Evolutionary conservation across 2,329 filamentous ascomycete species (phyloP), one percentile per base, ranked within the genome.

Genomic region (Truncatella angustata): DNA sequence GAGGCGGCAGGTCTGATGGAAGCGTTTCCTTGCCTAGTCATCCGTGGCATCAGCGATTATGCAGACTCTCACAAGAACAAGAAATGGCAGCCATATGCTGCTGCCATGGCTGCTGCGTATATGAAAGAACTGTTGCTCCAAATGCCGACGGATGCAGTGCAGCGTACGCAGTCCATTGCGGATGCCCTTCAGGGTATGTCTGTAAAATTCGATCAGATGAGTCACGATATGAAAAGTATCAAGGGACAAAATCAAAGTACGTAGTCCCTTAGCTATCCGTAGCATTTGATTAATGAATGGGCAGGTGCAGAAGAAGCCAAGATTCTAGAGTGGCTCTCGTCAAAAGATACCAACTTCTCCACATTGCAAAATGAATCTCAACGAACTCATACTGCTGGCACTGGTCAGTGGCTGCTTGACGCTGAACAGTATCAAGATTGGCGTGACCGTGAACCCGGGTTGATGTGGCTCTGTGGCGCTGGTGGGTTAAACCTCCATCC

Each of bases 31-130:
- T 64, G 59, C 36, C 26, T 66, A 1, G 57, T 61, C 1, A 60
- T 66, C 11, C 54, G 60, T n/a, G 62, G 63, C 6, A 61, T 64
- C 24, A 60, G 58, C 46, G 56, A 63, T n/a, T 65, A 64, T 49
- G 53, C 61, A 2, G 61, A 65, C 42, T 60, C 57, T 1, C 58
- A 63, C 30, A 63, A 62, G 36, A 63, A 63, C 34, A 56, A 63
- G 5, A 21, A 7, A 3, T 64, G 61, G 62, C 55, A 62, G 34
- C 23, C 51, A 12, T 49, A 59, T 46, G 57, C 60, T 0, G 60
- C 60, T 5, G 51, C 55, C 0, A 49, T 52, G 2, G 54, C 59
- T 1, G 60, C 60, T 0, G 57, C 57, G 4, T 62, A 42, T 42
- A 35, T 48, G 11, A 63, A 61, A 46, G 60, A 62, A 9, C 18